Evolutionary conservation across 2,329 filamentous ascomycete species (phyloP), one percentile per base, ranked within the genome.

Genomic region (Beauveria sp.): DNA sequence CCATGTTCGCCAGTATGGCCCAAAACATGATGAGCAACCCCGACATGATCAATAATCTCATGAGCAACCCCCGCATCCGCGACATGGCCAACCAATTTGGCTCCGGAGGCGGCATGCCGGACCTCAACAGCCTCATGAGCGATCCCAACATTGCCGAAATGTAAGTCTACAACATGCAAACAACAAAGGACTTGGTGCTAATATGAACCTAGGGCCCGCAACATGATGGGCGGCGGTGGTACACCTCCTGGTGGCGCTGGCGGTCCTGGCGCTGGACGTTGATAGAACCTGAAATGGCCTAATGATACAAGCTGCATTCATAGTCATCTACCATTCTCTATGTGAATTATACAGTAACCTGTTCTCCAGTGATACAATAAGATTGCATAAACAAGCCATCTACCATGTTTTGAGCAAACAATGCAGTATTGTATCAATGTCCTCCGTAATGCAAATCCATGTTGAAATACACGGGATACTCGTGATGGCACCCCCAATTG

Each of bases 1-100:
- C 95, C 61, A 98, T 98, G 95, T 96, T 99, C 78, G 86, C 92
- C 56, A 90, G 84, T 78, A 97, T 98, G 92, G 95, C 95, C 5
- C 91, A 97, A 80, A 96, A 91, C 76, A 77, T 99, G 61, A 98
- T 98, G 95, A 91, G 87, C 77, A 97, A 99, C 78, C 95, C 95
- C 0, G 90, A 96, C 10, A 86, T 93, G 80, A 89, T 98, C 86
- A 84, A 81, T 73, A 95, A 92, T 74, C 77, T 99, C 63, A 96
- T 99, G 93, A 91, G 81, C 81, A 98, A 99, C 80, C 95, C 95
- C 3, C 85, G 88, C 64, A 78, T 98, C 65, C 84, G 90, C 62
- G 86, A 96, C 72, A 93, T 97, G 91, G 92, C 91, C 51, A 87
- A 89, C 71, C 85, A 84, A 68, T 92, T 96, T 72, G 85, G 84